phyloP scores from a whole-genome alignment of 805 yeast genomes.

The Helenozyma rhizophorensis region DNA sequence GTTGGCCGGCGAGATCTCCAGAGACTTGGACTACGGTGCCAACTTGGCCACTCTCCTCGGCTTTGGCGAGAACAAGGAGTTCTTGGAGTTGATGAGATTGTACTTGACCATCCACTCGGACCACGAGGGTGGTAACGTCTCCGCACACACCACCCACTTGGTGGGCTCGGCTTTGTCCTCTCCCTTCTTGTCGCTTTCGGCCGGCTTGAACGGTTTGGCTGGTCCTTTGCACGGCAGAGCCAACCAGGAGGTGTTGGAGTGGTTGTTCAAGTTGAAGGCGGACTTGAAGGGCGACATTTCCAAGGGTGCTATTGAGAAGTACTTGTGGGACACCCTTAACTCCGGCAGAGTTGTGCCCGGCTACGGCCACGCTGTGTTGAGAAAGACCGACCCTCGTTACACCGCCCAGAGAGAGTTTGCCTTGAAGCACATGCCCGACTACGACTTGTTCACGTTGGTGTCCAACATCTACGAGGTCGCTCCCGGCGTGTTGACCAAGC shows the following conservation, averaged over 20 bases:
- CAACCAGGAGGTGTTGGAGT: constrained; percentile 78
- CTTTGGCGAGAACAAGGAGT: constrained; percentile 50
- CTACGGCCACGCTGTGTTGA: constrained; percentile 82
- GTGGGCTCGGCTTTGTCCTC: constrained; percentile 80
- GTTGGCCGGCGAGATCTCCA: constrained; percentile 48
- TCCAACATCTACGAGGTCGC: constrained; percentile 63
- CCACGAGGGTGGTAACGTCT: constrained; percentile 83
- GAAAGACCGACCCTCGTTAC: constrained; percentile 81
- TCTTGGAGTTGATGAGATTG: constrained; percentile 66
- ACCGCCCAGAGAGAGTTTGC: constrained; percentile 71
- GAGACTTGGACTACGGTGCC: constrained; percentile 63
- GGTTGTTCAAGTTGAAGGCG: constrained; percentile 61
- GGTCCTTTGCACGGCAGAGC: constrained; percentile 87
- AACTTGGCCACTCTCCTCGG: constrained; percentile 67
- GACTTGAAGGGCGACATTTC: constrained; percentile 58
- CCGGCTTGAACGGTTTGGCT: constrained; percentile 79
- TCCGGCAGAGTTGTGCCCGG: constrained; percentile 82
- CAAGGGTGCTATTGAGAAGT: constrained; percentile 53
- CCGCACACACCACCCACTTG: constrained; percentile 77
- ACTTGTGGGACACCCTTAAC: constrained; percentile 68
- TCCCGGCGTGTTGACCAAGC: constrained; percentile 68
- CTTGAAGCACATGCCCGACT: constrained; percentile 54
- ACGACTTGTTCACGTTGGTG: constrained; percentile 64
- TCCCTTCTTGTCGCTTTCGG: constrained; percentile 70
- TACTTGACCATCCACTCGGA: constrained; percentile 75